Conservation (phyloP, 495 filamentous ascomycete genomes). For the Penicillium goetzii region DNA sequence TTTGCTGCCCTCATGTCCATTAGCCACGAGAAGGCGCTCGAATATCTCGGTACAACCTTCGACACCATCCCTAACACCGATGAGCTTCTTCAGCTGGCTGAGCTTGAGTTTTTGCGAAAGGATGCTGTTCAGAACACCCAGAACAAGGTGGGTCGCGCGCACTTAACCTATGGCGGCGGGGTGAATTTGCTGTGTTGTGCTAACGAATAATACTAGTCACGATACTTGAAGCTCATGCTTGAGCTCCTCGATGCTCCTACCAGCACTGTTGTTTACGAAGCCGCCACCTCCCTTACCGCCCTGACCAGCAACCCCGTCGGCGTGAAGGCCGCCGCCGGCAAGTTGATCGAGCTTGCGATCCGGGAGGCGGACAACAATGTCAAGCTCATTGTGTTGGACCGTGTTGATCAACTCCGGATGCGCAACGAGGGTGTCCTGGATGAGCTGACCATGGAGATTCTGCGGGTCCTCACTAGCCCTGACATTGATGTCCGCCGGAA, state of each 20-base stretch:
- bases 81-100: constrained; percentile 89
- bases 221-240: constrained; percentile 93
- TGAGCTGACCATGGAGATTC: constrained; percentile 96
- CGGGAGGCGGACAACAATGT: constrained; percentile 99
- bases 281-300: constrained; percentile 93
- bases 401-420: constrained; percentile 86
- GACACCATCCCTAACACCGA: constrained; percentile 93
- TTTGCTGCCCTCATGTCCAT: constrained; percentile 90
- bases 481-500: constrained; percentile 97
- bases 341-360: constrained; percentile 96
- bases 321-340: constrained; percentile 92
- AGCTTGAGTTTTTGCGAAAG: constrained; percentile 95
- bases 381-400: constrained; percentile 95
- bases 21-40: constrained; percentile 88
- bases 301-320: constrained; percentile 96
- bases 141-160: constrained; percentile 76
- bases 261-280: constrained; percentile 96
- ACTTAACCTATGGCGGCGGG: neutral
- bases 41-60: constrained; percentile 88
- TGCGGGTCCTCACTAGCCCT: constrained; percentile 93
- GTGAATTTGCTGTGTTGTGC: constrained; percentile 12
- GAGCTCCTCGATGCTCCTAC: constrained; percentile 92
- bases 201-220: constrained; percentile 59
- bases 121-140: constrained; percentile 93
- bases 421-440: constrained; percentile 94